Conservation (phyloP, 1,139 yeast species). For the Oligophagozyma castellii region DNA sequence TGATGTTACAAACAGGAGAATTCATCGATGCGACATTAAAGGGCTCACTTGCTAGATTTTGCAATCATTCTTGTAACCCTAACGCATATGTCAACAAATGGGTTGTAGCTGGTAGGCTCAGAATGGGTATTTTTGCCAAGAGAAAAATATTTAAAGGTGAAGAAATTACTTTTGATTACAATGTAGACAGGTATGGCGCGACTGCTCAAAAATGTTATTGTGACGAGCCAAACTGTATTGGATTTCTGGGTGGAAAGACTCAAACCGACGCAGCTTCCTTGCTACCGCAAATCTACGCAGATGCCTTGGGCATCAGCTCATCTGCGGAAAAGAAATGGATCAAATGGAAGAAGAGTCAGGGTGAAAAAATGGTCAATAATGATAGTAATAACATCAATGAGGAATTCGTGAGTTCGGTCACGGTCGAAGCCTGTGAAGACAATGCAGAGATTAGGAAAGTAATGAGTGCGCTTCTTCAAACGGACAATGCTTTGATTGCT, state of each 20-base stretch:
- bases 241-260: conserved; percentile 90
- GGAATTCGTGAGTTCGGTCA: conserved; percentile 48
- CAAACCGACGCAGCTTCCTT: conserved; percentile 83
- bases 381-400: conserved; percentile 51
- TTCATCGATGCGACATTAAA: conserved; percentile 86
- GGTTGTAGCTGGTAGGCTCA: conserved; percentile 82
- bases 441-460: conserved; percentile 60
- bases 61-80: conserved; percentile 90
- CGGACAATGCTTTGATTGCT: conserved; percentile 56
- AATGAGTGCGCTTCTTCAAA: conserved; percentile 70
- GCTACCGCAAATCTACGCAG: conserved; percentile 71
- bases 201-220: conserved; percentile 90
- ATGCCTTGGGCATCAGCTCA: conserved; percentile 71
- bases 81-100: conserved; percentile 93
- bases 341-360: conserved; percentile 40
- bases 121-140: conserved; percentile 92
- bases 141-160: conserved; percentile 63
- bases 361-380: conserved; percentile 33
- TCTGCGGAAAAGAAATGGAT: conserved; percentile 52
- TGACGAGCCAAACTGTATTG: conserved; percentile 84
- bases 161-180: conserved; percentile 89
- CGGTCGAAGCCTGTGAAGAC: conserved; percentile 36
- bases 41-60: conserved; percentile 82
- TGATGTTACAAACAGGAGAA: conserved; percentile 91
- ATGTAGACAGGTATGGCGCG: conserved; percentile 93